These are phyloP conservation scores for Termitomyces heimii DNA, from an alignment of 768 basidiomycete genomes.

Conservation along the genomic window DNA sequence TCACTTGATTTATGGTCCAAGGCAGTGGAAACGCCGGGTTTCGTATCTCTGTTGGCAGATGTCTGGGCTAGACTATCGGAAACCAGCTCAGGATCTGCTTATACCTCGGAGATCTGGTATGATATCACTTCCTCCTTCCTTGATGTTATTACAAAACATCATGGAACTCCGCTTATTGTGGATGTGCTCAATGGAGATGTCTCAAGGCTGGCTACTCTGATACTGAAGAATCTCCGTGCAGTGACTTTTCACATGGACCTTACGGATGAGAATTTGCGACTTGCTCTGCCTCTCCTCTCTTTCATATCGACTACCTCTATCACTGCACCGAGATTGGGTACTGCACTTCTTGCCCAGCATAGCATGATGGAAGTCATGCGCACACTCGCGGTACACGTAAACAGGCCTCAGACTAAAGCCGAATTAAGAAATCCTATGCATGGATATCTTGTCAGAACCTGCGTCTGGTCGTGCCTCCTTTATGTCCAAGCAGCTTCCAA, in stretches of 20 bases:
- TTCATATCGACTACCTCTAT: not conserved
- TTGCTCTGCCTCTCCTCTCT: not conserved
- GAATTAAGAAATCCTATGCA: not conserved
- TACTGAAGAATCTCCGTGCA: constrained; percentile 1
- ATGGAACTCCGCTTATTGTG: not conserved
- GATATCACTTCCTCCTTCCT: not conserved
- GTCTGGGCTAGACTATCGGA: constrained; percentile 3
- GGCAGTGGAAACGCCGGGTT: not conserved
- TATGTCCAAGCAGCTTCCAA: not conserved
- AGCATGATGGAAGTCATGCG: constrained; percentile 7
- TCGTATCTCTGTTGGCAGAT: not conserved
- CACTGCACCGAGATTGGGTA: not conserved
- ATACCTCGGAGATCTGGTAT: not conserved
- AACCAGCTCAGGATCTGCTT: not conserved
- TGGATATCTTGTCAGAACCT: not conserved
- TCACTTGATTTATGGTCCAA: not conserved
- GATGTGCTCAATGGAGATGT: not conserved
- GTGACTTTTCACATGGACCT: not conserved
- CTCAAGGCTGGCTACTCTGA: not conserved
- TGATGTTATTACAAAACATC: not conserved
- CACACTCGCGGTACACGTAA: not conserved
- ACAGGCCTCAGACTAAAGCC: not conserved
- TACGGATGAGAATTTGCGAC: not conserved
- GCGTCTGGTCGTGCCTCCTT: not conserved
- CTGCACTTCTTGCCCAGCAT: constrained; percentile 2